Percentiles rank a stretch among this genome's conserved stretches.
These are phyloP conservation scores for Tylopilus sp. DNA, from an alignment of 1,284 basidiomycete genomes.

Conservation along the genomic window DNA sequence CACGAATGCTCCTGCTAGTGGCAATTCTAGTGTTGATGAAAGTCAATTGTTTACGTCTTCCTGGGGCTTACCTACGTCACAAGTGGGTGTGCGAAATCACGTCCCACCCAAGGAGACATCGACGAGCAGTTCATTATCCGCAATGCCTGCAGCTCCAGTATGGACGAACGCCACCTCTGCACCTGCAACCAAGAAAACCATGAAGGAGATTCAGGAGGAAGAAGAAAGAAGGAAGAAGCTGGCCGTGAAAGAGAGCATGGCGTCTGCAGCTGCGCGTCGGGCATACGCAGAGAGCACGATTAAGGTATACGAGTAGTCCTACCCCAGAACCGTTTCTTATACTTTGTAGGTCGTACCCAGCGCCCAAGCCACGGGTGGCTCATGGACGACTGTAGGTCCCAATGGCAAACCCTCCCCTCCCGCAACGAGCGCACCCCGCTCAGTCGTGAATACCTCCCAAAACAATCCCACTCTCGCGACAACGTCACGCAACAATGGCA, in stretches of 20 bases:
- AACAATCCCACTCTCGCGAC: conserved; percentile 24
- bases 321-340: conserved; percentile 7
- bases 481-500: conserved; percentile 37
- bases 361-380: conserved; percentile 42
- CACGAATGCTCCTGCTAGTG: conserved; percentile 39
- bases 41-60: conserved; percentile 60
- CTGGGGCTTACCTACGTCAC: conserved; percentile 77
- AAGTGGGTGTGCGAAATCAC: conserved; percentile 53
- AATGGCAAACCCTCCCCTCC: conserved; percentile 59
- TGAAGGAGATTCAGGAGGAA: conserved; percentile 99
- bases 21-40: conserved; percentile 45
- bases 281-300: conserved; percentile 77
- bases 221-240: conserved; percentile 82
- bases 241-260: conserved; percentile 57
- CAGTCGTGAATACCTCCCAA: conserved; percentile 28
- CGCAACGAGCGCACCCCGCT: conserved; percentile 36
- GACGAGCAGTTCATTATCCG: conserved; percentile 34
- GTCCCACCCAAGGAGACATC: conserved; percentile 46
- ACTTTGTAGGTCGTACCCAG: conserved; percentile 22
- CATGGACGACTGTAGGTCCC: conserved; percentile 85
- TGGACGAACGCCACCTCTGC: conserved; percentile 64
- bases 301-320: conserved; percentile 47
- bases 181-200: conserved; percentile 76
- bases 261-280: conserved; percentile 56
- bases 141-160: conserved; percentile 42